Conservation (phyloP, 2,329 filamentous ascomycete species). For the Coccinonectria pachysandricola region DNA sequence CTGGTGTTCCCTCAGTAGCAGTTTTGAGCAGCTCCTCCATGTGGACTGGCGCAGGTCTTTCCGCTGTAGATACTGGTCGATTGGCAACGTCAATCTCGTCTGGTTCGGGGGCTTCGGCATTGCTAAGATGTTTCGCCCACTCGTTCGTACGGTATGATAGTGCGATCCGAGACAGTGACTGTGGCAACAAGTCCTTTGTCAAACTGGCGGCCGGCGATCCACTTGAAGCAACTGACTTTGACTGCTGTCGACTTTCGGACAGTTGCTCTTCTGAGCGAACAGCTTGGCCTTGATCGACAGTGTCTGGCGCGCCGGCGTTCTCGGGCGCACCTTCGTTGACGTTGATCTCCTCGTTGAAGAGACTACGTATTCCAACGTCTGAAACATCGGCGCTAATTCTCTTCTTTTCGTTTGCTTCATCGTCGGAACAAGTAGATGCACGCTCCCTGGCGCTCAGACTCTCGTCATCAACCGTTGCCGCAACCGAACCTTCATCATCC, state of each 20-base stretch:
- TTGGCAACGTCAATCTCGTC: slow-evolving; percentile 48
- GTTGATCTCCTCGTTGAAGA: slow-evolving; percentile 4
- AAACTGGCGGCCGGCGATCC: slow-evolving; percentile 36
- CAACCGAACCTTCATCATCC: slow-evolving; percentile 41
- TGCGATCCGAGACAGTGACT: slow-evolving; percentile 65
- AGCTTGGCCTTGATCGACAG: slow-evolving; percentile 3
- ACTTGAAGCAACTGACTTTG: slow-evolving; percentile 31
- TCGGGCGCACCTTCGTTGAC: slow-evolving; percentile 6
- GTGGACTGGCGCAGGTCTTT: slow-evolving; percentile 51
- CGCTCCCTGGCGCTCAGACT: slow-evolving; percentile 32
- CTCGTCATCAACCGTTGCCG: slow-evolving; percentile 46
- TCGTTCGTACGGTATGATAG: slow-evolving; percentile 85
- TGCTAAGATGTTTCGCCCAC: slow-evolving; percentile 83
- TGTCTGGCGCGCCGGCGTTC: slow-evolving; percentile 3
- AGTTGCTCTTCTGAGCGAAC: slow-evolving; percentile 3
- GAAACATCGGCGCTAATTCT: slow-evolving; percentile 31
- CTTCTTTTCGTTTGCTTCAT: slow-evolving; percentile 19
- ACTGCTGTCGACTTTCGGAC: slow-evolving; percentile 19
- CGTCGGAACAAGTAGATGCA: slow-evolving; percentile 15
- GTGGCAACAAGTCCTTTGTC: slow-evolving; percentile 54
- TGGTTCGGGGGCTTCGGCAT: slow-evolving; percentile 61
- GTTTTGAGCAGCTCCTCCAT: slow-evolving; percentile 57
- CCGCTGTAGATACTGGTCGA: slow-evolving; percentile 18
- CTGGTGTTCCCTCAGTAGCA: slow-evolving; percentile 37
- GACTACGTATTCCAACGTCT: slow-evolving; percentile 9